phyloP scores from a whole-genome alignment of 768 basidiomycete species.

The Rhizopogon rudus region DNA sequence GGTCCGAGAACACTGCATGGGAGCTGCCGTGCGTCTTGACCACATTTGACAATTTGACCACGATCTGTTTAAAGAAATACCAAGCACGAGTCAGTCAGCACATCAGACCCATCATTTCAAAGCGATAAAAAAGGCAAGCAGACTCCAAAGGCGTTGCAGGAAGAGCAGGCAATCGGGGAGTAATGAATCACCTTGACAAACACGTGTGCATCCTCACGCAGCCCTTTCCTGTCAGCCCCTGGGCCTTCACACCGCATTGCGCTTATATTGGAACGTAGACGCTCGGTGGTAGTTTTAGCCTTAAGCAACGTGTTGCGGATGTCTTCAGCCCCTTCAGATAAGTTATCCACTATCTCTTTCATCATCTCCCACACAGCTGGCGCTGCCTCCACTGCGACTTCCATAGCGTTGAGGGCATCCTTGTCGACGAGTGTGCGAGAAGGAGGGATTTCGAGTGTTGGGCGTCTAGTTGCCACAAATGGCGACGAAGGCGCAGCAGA shows the following conservation, averaged over 20 bases:
- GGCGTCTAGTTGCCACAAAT: slow-evolving; percentile 20
- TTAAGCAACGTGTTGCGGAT: slow-evolving; percentile 50
- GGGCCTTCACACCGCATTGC: slow-evolving; percentile 53
- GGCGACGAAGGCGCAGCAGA: slow-evolving; percentile 33
- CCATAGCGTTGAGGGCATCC: slow-evolving; percentile 75
- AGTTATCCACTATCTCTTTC: slow-evolving; percentile 62
- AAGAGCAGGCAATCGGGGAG: neutral
- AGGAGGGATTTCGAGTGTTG: slow-evolving; percentile 43
- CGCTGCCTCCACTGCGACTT: slow-evolving; percentile 72
- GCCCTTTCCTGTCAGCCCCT: slow-evolving; percentile 49
- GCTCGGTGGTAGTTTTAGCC: slow-evolving; percentile 62
- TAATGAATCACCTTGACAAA: slow-evolving; percentile 70
- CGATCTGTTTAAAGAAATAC: slow-evolving; percentile 39
- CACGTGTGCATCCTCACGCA: slow-evolving; percentile 73
- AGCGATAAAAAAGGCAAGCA: neutral
- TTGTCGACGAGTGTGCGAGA: slow-evolving; percentile 70
- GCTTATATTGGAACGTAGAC: slow-evolving; percentile 54
- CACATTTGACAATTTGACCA: slow-evolving; percentile 70
- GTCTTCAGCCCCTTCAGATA: slow-evolving; percentile 46
- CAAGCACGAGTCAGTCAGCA: slow-evolving; percentile 1
- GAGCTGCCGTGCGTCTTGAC: slow-evolving; percentile 60
- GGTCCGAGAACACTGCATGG: slow-evolving; percentile 49
- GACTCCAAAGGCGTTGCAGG: neutral
- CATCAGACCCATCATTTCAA: neutral
- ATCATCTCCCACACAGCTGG: slow-evolving; percentile 81